Conservation (phyloP, 1,139 yeast species). For the Magnusiomyces paraingens region DNA sequence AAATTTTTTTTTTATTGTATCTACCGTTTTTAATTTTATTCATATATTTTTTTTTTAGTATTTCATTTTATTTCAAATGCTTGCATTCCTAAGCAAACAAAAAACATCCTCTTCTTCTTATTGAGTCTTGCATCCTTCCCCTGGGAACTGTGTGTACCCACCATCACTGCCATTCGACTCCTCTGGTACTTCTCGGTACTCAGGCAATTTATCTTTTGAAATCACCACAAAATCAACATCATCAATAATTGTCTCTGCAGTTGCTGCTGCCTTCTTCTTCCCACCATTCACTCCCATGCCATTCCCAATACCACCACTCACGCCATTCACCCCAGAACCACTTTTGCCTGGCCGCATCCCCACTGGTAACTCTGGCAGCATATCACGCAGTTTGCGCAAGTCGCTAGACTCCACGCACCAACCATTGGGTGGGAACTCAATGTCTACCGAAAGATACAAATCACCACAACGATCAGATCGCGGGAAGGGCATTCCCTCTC, state of each 20-base stretch:
- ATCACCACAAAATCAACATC: constrained; percentile 15
- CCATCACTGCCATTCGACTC: neutral
- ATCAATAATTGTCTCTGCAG: constrained; percentile 16
- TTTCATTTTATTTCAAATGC: no score
- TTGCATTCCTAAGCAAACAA: no score
- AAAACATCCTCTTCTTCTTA: no score
- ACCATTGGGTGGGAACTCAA: constrained; percentile 73
- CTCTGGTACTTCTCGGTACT: neutral
- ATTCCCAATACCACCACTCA: no score
- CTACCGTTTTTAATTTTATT: no score
- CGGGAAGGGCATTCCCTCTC: constrained; percentile 82
- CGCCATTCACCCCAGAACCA: no score
- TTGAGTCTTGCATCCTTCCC: no score
- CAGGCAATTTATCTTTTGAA: neutral
- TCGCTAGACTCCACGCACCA: constrained; percentile 30
- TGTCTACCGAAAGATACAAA: constrained; percentile 59
- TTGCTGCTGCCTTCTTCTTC: constrained; percentile 8
- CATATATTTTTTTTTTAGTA: no score
- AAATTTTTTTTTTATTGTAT: no score
- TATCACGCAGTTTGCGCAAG: constrained; percentile 22
- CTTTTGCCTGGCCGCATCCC: neutral
- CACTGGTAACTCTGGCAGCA: constrained; percentile 21
- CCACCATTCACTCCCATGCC: neutral
- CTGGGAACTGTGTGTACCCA: no score
- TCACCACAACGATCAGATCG: constrained; percentile 53